Evolutionary conservation across 2,329 filamentous ascomycete species (phyloP).

Genomic region (Exserohilum turcica): DNA sequence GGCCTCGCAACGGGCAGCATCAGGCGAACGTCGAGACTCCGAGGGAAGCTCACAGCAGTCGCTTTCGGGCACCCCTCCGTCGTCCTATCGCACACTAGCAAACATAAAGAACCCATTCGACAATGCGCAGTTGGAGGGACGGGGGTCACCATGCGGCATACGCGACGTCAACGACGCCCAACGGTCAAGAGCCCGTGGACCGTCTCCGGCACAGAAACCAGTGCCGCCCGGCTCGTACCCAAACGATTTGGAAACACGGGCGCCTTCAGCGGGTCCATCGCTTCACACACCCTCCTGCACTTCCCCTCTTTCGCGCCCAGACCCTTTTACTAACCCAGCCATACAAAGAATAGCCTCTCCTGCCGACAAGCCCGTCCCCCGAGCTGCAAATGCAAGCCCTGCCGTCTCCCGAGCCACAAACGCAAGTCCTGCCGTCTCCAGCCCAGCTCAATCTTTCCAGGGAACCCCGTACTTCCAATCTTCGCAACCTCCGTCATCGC

Average conservation of each 20-base stretch:
- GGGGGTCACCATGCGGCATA: constrained; percentile 20
- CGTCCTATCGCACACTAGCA: constrained; percentile 23
- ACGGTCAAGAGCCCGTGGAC: constrained; percentile 36
- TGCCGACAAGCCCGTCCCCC: constrained; percentile 24
- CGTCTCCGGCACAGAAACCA: constrained; percentile 35
- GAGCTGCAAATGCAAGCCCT: constrained; percentile 24
- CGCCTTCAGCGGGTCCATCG: constrained; percentile 34
- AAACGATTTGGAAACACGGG: constrained; percentile 32
- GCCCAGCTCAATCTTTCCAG: constrained; percentile 32
- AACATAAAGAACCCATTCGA: constrained; percentile 30
- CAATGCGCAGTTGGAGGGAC: constrained; percentile 13
- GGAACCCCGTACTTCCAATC: constrained; percentile 15
- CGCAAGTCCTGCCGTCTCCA: constrained; percentile 29
- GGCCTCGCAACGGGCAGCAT: constrained; percentile 37
- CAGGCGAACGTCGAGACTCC: constrained; percentile 34
- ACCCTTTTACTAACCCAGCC: constrained; percentile 26
- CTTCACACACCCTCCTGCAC: constrained; percentile 34
- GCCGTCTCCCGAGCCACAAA: constrained; percentile 25
- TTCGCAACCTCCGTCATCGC: constrained; percentile 11
- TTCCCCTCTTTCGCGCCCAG: constrained; percentile 28
- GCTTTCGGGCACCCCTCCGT: constrained; percentile 34
- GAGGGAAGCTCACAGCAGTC: constrained; percentile 36
- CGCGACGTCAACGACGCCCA: constrained; percentile 37
- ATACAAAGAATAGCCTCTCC: constrained; percentile 22
- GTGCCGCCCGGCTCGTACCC: constrained; percentile 35